Base-by-base conservation (phyloP, 192 early-diverging fungal species). In the Gonapodya prolifera region DNA sequence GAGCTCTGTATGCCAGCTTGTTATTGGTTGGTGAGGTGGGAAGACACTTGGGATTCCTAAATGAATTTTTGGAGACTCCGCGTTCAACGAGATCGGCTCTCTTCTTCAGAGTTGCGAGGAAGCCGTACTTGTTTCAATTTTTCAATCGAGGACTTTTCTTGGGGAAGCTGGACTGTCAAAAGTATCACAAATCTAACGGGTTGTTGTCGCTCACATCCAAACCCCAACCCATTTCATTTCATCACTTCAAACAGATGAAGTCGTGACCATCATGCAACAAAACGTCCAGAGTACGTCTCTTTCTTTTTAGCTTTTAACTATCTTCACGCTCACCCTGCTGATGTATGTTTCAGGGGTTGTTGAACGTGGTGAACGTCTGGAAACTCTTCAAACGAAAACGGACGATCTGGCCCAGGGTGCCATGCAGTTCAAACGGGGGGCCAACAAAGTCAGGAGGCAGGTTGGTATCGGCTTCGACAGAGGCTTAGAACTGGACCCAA, bases 401-500 rank as follows among this genome's bases (percentile, higher is more conserved):
- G 71, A 73, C 71, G 71, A 73, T 73, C 71, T 73, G 18, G 28
- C 18, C 28, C 71, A 73, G 71, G 32, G 71, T 29, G 18, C 71
- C 28, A 18, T 73, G 71, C 71, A 73, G 31, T 73, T 73, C 71
- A 73, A 73, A 29, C 71, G 71, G 8, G 71, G 71, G 71, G 71
- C 71, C 71, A 73, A 73, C 71, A 32, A 18, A 8, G 71, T 73
- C 28, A 2, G 71, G 71, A 73, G 32, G 71, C 28, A 73, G 71
- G 32, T 73, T 61, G 45, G 45, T 61, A 61, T 61, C 45, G 45
- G 45, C 8, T 8, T 61, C 45, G 8, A 8, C 23, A 8, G 8
- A 23, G 45, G 45, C 8, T 16, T 61, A 23, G 45, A 61, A 23
- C 45, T 61, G 8, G 45, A 61, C 45, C 8, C 45, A 23, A 23